phyloP scores from a whole-genome alignment of 2,329 filamentous ascomycete species.

The Dactylellina parvicollis region DNA sequence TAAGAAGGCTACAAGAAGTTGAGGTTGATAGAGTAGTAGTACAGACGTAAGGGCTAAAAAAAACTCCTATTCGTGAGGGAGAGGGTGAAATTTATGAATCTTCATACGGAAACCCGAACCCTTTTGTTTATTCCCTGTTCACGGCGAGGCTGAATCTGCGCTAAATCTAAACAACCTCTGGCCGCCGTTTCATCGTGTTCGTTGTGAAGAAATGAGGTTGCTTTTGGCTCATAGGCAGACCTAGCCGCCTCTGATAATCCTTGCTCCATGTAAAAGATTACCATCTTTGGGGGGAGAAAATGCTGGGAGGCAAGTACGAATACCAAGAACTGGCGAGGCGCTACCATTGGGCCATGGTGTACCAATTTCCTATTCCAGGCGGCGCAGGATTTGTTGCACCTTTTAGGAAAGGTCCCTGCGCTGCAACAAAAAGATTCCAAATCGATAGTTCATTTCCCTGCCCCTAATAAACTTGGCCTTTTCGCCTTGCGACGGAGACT shows the following conservation, averaged over 20 bases:
- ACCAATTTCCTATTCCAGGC: slow-evolving; percentile 44
- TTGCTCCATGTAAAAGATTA: slow-evolving; percentile 4
- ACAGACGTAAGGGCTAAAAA: background rate
- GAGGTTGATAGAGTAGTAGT: background rate
- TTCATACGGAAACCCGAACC: slow-evolving; percentile 16
- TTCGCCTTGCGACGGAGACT: background rate
- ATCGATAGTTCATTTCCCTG: slow-evolving; percentile 42
- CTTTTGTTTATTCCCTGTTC: slow-evolving; percentile 29
- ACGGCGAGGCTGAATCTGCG: slow-evolving; percentile 28
- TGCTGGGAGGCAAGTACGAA: slow-evolving; percentile 7
- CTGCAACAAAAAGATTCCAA: slow-evolving; percentile 40
- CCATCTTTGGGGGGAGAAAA: slow-evolving; percentile 33
- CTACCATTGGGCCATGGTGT: slow-evolving; percentile 7
- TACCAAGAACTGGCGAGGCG: slow-evolving; percentile 21
- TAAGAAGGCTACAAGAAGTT: background rate
- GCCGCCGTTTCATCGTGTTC: slow-evolving; percentile 29
- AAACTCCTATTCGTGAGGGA: background rate
- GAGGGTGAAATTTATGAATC: slow-evolving; percentile 23
- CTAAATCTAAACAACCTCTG: slow-evolving; percentile 2
- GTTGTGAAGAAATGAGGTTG: slow-evolving; percentile 15
- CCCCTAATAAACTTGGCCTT: background rate
- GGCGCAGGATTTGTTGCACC: slow-evolving; percentile 39
- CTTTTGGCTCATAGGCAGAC: slow-evolving; percentile 14
- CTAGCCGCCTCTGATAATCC: slow-evolving; percentile 7
- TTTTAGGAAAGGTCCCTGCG: slow-evolving; percentile 30